These are phyloP conservation scores for Blastobotrys muscicola DNA, from an alignment of 805 yeast genomes.

Conservation along the genomic window DNA sequence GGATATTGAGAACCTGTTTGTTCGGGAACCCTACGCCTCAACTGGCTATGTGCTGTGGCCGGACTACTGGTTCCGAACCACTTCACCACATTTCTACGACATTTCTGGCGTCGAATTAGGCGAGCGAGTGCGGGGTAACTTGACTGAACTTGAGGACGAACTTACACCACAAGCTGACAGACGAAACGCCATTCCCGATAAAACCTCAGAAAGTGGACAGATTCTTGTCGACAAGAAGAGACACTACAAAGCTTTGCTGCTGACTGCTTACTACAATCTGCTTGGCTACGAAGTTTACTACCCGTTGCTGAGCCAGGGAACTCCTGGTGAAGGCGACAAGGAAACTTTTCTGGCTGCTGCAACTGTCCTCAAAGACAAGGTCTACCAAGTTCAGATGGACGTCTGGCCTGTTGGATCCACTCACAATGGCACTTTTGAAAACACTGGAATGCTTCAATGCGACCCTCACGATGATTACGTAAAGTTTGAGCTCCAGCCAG, in stretches of 20 bases:
- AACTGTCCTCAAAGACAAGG: constrained; percentile 47
- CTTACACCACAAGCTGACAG: constrained; percentile 47
- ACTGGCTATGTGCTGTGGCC: constrained; percentile 64
- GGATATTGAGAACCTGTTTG: constrained; percentile 53
- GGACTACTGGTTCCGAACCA: constrained; percentile 81
- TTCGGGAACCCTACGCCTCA: constrained; percentile 43
- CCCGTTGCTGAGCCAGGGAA: constrained; percentile 50
- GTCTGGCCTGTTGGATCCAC: constrained; percentile 32
- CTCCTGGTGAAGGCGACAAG: constrained; percentile 72
- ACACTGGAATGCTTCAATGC: constrained; percentile 70
- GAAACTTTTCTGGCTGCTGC: constrained; percentile 71
- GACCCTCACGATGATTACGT: constrained; percentile 53
- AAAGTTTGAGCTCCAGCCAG: constrained; percentile 6
- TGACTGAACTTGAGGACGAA: constrained; percentile 32
- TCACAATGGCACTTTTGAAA: constrained; percentile 35
- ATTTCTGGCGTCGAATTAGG: constrained; percentile 51
- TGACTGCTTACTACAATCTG: constrained; percentile 56
- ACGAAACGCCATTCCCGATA: constrained; percentile 58
- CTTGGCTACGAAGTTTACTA: constrained; percentile 54
- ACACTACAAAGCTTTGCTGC: constrained; percentile 48
- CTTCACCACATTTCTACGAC: constrained; percentile 61
- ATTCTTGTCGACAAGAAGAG: constrained; percentile 46
- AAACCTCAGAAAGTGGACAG: constrained; percentile 65
- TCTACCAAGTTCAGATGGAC: constrained; percentile 39
- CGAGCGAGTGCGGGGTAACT: constrained; percentile 28